phyloP scores from a whole-genome alignment of 148 eudicot species.

The Rhododendron williamsianum region DNA sequence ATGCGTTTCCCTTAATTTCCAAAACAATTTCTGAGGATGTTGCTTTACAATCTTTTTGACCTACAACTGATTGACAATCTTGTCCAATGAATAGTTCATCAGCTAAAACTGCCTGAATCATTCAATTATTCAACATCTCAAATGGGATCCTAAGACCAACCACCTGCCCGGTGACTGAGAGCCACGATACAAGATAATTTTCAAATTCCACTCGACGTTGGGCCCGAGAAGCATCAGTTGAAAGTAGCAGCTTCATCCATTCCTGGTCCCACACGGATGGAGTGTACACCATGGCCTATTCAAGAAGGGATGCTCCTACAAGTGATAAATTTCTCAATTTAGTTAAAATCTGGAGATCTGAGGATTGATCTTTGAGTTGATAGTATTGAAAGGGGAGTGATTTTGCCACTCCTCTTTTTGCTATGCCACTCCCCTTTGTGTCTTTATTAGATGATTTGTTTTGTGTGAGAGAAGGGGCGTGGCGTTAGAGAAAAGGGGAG shows the following conservation, averaged over 20 bases:
- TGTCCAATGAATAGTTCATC: neutral
- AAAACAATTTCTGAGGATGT: neutral
- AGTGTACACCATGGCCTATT: slow-evolving; percentile 80
- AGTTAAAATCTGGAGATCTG: neutral
- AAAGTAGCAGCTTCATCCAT: slow-evolving; percentile 66
- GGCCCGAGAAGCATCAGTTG: slow-evolving; percentile 19
- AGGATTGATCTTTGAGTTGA: neutral
- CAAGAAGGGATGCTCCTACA: slow-evolving; percentile 87
- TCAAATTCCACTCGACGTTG: slow-evolving; percentile 23
- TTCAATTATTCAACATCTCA: slow-evolving; percentile 31
- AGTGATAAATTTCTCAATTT: neutral
- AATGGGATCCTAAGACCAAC: slow-evolving; percentile 66
- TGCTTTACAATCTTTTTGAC: neutral
- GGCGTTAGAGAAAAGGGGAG: no score
- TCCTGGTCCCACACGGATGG: slow-evolving; percentile 97
- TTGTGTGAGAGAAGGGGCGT: no score
- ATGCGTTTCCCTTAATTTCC: no score
- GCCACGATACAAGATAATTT: slow-evolving; percentile 66
- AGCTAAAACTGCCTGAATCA: neutral
- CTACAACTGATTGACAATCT: neutral
- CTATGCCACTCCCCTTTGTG: no score
- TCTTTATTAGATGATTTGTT: no score
- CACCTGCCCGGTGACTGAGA: slow-evolving; percentile 86
- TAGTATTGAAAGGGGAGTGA: neutral
- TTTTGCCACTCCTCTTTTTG: no score